Conservation (phyloP, 768 basidiomycete species). For the Gloeostereum incarnatum region DNA sequence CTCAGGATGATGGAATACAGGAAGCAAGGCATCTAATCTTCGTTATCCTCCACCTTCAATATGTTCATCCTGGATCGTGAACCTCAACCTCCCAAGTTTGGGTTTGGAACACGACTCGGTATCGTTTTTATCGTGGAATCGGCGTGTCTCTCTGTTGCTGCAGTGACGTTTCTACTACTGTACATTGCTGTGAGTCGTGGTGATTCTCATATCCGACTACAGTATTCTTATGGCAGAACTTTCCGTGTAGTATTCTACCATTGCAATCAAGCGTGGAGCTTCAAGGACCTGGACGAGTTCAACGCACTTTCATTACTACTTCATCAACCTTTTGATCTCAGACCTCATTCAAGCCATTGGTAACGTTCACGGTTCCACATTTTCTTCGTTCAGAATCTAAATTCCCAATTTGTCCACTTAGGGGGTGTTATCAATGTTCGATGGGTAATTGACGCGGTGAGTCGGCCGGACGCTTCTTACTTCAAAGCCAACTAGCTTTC, state of each 20-base stretch:
- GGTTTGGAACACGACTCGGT: conserved; percentile 17
- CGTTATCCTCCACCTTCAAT: no score
- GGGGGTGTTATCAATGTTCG: conserved; percentile 27
- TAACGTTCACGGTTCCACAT: conserved; percentile 7
- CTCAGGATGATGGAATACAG: no score
- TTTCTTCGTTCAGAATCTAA: background rate
- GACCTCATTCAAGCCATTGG: conserved; percentile 24
- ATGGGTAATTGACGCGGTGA: conserved; percentile 22
- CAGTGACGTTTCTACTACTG: conserved; percentile 16
- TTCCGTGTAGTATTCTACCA: conserved; percentile 14
- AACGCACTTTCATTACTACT: conserved; percentile 24
- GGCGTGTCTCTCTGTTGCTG: conserved; percentile 18
- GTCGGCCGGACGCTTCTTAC: conserved; percentile 6
- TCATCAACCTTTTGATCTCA: conserved; percentile 19
- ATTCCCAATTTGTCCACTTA: conserved; percentile 6
- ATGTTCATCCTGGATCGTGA: no score
- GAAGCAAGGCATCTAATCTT: no score
- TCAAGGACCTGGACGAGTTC: conserved; percentile 18
- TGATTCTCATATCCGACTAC: conserved; percentile 1
- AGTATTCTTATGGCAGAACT: background rate
- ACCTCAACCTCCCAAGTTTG: conserved; percentile 9
- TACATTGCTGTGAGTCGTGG: conserved; percentile 17
- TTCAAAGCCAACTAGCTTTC: background rate
- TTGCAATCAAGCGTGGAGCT: conserved; percentile 14
- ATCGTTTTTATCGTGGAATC: conserved; percentile 19